Base-by-base conservation (phyloP, 2,329 filamentous ascomycete species). In the Pseudocercospora pini-densiflorae region DNA sequence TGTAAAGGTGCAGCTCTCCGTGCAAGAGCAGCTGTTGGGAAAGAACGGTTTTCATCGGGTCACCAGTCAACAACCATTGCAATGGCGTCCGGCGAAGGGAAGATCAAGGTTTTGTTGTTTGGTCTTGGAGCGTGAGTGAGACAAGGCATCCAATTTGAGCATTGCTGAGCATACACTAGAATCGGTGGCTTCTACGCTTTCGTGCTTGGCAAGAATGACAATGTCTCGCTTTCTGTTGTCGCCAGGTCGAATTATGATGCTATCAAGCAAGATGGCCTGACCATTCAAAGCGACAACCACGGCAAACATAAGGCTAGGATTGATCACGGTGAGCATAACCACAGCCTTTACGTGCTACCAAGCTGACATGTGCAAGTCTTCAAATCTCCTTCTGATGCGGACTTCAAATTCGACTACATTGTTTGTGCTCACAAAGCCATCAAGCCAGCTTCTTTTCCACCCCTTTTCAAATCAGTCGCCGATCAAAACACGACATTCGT, bases 181-280 rank as follows among this genome's bases (percentile, higher is more conserved):
- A 87, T 87, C 60, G 86, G 86, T 29, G 86, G 84, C 1, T 87
- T 88, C 68, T 88, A 88, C 70, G 83, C 84, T 7, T 87, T 87
- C 65, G 81, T 87, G 40, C 71, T 87, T 0, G 81, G 78, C 61
- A 80, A 82, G 2, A 77, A 75, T 33, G 68, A 79, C 2, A 76
- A 75, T 23, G 79, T 83, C 8, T 77, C 76, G 5, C 65, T 83
- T 16, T 81, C 79, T 0, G 81, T 83, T 0, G 78, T 81, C 12
- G 81, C 81, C 8, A 78, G 81, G 65, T 83, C 81, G 0, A 83
- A 83, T 60, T 82, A 82, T 55, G 77, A 81, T 5, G 80, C 77
- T 7, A 80, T 83, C 2, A 76, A 78, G 24, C 65, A 73, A 12
- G 76, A 81, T 68, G 81, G 81, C 21, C 76, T 83, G n/a, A 72